A percentile compares a stretch with the other conserved stretches of the same genome.
Evolutionary conservation across 2,329 filamentous ascomycete species (phyloP).

Genomic region (Arthroderma uncinatum): DNA sequence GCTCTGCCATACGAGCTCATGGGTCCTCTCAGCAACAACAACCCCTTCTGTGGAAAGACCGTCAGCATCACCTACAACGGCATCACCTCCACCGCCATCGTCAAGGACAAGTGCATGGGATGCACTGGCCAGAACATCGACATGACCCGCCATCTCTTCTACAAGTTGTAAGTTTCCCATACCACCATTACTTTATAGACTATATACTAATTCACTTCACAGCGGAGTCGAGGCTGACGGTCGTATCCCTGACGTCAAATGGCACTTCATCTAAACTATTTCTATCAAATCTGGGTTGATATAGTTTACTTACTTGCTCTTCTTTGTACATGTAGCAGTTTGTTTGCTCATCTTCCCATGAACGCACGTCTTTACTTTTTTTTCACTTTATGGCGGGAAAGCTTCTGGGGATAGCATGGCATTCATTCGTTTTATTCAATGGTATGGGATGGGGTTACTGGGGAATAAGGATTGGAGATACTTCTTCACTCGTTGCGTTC

Average conservation of each 20-base stretch:
- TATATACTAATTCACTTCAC: conserved; percentile 15
- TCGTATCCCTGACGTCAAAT: conserved; percentile 33
- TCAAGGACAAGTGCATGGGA: conserved; percentile 67
- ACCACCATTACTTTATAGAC: neutral
- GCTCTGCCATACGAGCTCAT: conserved; percentile 57
- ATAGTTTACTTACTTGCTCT: neutral
- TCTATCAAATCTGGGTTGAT: neutral
- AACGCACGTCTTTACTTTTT: neutral
- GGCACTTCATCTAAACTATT: conserved; percentile 26
- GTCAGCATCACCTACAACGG: conserved; percentile 54
- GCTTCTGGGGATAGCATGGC: neutral
- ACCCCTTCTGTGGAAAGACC: conserved; percentile 59
- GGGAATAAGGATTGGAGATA: neutral
- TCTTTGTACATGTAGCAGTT: neutral
- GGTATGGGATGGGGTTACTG: neutral
- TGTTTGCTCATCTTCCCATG: neutral
- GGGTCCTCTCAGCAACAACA: conserved; percentile 52
- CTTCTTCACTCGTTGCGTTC: neutral
- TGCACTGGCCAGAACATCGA: conserved; percentile 38
- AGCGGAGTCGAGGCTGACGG: conserved; percentile 25
- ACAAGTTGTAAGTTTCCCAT: conserved; percentile 16
- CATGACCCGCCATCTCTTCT: conserved; percentile 28
- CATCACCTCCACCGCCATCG: conserved; percentile 45
- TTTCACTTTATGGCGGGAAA: neutral
- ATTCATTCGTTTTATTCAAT: neutral